phyloP scores from a whole-genome alignment of 2,329 filamentous ascomycete species.

The Diaporthe citri region DNA sequence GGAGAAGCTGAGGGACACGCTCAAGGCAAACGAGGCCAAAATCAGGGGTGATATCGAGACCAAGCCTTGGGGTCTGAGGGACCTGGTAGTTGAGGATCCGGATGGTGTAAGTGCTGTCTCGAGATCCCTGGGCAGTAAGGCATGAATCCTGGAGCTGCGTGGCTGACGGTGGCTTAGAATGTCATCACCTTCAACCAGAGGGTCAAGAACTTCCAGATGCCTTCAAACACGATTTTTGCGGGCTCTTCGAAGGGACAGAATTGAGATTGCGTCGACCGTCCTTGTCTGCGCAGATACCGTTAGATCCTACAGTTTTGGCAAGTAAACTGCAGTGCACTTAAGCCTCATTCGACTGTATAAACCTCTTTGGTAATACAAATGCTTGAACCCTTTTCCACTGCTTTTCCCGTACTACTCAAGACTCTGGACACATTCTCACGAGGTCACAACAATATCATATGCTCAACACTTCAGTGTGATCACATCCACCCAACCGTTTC shows the following conservation, averaged over 20 bases:
- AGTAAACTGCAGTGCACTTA: too few relatives aligned
- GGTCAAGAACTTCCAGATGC: not conserved
- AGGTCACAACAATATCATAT: too few relatives aligned
- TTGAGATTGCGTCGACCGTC: not conserved
- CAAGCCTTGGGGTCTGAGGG: constrained; percentile 27
- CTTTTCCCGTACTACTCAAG: not conserved
- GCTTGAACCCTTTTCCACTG: not conserved
- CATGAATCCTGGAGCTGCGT: not conserved
- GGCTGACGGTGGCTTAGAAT: constrained; percentile 11
- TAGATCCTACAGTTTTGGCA: not conserved
- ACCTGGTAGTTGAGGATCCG: constrained; percentile 10
- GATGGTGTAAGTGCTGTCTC: constrained; percentile 18
- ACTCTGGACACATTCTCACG: too few relatives aligned
- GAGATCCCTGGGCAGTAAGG: too few relatives aligned
- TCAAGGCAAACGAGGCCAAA: not conserved
- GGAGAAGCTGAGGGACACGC: constrained; percentile 7
- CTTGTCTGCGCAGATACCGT: not conserved
- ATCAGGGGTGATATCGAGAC: constrained; percentile 8
- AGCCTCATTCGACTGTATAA: too few relatives aligned
- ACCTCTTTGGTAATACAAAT: too few relatives aligned
- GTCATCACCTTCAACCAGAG: constrained; percentile 27
- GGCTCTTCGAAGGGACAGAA: not conserved
- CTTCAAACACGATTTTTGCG: not conserved
- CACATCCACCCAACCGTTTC: too few relatives aligned
- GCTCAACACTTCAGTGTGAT: too few relatives aligned